Conservation (phyloP, 306 rosid species). For the Adenanthera pavonina region DNA sequence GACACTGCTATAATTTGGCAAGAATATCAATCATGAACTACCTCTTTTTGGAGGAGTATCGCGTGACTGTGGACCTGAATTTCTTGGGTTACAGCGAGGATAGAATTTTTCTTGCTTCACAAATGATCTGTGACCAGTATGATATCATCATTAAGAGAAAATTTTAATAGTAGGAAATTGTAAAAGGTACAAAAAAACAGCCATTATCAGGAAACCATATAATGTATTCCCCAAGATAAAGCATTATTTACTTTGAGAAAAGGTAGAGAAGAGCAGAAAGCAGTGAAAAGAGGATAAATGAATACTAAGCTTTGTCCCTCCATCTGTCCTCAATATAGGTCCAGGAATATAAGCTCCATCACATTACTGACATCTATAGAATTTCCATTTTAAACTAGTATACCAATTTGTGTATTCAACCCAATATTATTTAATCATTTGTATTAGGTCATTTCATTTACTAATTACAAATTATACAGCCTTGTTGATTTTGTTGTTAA, state of each 20-base stretch:
- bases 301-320: slow-evolving; percentile 2
- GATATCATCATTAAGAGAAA: slow-evolving; percentile 28
- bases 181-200: slow-evolving; percentile 11
- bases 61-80: slow-evolving; percentile 91
- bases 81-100: slow-evolving; percentile 78
- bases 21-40: slow-evolving; percentile 34
- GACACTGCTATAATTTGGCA: slow-evolving; percentile 11
- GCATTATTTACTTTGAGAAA: neutral
- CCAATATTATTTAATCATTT: neutral
- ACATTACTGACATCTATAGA: neutral
- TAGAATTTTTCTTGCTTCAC: slow-evolving; percentile 67
- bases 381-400: slow-evolving; percentile 9
- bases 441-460: neutral
- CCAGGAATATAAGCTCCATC: slow-evolving; percentile 30
- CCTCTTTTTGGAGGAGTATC: slow-evolving; percentile 97
- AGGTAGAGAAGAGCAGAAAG: slow-evolving; percentile 1
- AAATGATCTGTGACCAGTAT: slow-evolving; percentile 58
- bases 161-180: slow-evolving; percentile 29
- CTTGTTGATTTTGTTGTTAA: neutral
- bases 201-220: slow-evolving; percentile 23
- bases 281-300: slow-evolving; percentile 26
- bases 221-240: slow-evolving; percentile 4
- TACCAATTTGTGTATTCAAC: neutral
- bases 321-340: slow-evolving; percentile 5
- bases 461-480: neutral